Evolutionary conservation across 352 stramenopile species (phyloP).

Genomic region (Elongisporangium prolatum): DNA sequence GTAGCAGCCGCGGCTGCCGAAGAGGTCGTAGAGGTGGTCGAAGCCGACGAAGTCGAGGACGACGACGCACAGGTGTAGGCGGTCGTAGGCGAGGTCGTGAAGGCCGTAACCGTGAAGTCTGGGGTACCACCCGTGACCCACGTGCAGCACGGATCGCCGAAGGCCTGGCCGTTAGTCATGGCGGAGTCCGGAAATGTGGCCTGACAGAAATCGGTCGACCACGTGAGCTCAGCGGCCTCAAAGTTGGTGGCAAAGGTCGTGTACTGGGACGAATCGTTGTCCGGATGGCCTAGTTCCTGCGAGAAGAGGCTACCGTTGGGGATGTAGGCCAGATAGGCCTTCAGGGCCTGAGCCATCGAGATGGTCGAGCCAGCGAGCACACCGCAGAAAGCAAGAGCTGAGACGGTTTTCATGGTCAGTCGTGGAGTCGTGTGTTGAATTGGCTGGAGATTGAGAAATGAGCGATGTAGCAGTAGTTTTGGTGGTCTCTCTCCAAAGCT

Average conservation of each 20-base stretch:
- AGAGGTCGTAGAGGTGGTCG: not conserved
- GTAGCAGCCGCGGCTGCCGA: not conserved
- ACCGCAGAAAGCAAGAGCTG: conserved; percentile 64
- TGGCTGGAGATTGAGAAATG: conserved; percentile 12
- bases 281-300: conserved; percentile 30
- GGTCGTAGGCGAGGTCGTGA: conserved; percentile 15
- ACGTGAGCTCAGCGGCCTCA: conserved; percentile 18
- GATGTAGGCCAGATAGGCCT: conserved; percentile 24
- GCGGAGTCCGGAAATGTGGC: conserved; percentile 25
- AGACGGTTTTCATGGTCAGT: conserved; percentile 60
- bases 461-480: conserved; percentile 1
- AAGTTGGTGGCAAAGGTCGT: conserved; percentile 35
- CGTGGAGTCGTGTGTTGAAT: conserved; percentile 2
- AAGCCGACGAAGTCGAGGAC: not conserved
- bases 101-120: conserved; percentile 21
- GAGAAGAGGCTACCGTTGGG: conserved; percentile 35
- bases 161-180: conserved; percentile 28
- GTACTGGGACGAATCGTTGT: conserved; percentile 15
- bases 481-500: not conserved
- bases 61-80: conserved; percentile 15
- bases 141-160: conserved; percentile 25
- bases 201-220: conserved; percentile 26
- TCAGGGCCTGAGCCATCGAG: conserved; percentile 50
- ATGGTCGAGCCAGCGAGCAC: conserved; percentile 75
- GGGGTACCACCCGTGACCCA: conserved; percentile 26